phyloP scores from a whole-genome alignment of 1,284 basidiomycete genomes.

The Vanrija sp. region DNA sequence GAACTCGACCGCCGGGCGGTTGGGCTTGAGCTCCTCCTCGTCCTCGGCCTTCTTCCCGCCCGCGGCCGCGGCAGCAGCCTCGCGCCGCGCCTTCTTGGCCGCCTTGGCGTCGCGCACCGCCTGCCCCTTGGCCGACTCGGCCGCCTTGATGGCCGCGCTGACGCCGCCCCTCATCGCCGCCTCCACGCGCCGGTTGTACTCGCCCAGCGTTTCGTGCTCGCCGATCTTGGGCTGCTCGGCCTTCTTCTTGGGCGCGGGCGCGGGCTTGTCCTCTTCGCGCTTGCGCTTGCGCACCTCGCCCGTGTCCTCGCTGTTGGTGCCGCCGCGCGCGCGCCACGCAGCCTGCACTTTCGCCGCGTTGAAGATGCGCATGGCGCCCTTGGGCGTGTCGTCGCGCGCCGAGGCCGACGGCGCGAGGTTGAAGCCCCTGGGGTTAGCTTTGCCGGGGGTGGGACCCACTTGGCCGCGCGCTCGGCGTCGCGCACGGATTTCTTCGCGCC shows the following conservation, averaged over 20 bases:
- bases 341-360: slow-evolving; percentile 36
- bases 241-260: neutral
- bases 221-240: slow-evolving; percentile 23
- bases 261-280: neutral
- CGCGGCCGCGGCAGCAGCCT: slow-evolving; percentile 7
- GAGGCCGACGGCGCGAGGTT: slow-evolving; percentile 35
- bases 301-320: slow-evolving; percentile 35
- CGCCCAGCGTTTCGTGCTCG: slow-evolving; percentile 30
- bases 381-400: slow-evolving; percentile 37
- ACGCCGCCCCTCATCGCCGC: slow-evolving; percentile 38
- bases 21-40: slow-evolving; percentile 2
- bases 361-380: slow-evolving; percentile 38
- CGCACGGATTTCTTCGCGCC: slow-evolving; percentile 44
- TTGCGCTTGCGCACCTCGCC: slow-evolving; percentile 24
- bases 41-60: slow-evolving; percentile 4
- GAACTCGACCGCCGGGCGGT: slow-evolving; percentile 9
- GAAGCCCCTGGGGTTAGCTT: slow-evolving; percentile 33
- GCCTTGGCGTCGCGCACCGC: slow-evolving; percentile 20
- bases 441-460: slow-evolving; percentile 20
- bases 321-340: slow-evolving; percentile 33
- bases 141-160: slow-evolving; percentile 41
- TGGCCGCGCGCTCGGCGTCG: slow-evolving; percentile 33
- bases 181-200: slow-evolving; percentile 47
- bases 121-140: slow-evolving; percentile 25
- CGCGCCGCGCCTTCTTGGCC: slow-evolving; percentile 21